Evolutionary conservation across 345 rosid species (phyloP), one percentile per base, ranked within the genome.

Genomic region (Arabidopsis arenosa): DNA sequence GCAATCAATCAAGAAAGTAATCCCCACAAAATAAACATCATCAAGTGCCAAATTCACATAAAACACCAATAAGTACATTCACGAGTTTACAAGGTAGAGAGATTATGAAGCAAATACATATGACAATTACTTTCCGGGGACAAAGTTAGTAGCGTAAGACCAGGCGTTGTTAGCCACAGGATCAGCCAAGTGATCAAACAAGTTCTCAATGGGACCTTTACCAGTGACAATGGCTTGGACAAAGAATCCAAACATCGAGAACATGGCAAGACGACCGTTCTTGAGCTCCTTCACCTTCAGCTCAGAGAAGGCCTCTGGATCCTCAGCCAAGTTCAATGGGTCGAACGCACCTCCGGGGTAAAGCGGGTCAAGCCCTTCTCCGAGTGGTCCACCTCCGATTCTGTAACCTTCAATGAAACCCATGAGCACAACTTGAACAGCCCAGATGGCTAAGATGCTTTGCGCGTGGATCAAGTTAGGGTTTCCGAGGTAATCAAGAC

Each of bases 331-430:
- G 21, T 95, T 95, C 26, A 94, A 86, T 9, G 96, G 93, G 85
- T 91, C 98, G 44, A 93, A 93, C 1, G 97, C 87, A 61, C 98
- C 98, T n/a, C 97, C 98, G 0, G 97, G 98, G 87, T 94, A 94
- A 59, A 94, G 79, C 14, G 96, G 97, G 86, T 94, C 97, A 4
- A 90, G 96, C 3, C 97, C 97, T 84, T 94, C 97, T 1, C 97
- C 97, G 0, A 92, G 90, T 3, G 98, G 98, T 12, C 98, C 98
- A 44, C 98, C 97, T 28, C 98, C 98, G 40, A 94, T 73, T 74
- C 97, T 82, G 93, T 94, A 94, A 2, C 98, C 98, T 81, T 94
- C 98, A 4, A 93, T 85, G 62, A 91, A 84, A 1, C 98, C 97
- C 96, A 92, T 92, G 73, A 94, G 97, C 77, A 93, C 97, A 62